Percentiles rank a stretch among this genome's conserved stretches.
Evolutionary conservation across 2,329 filamentous ascomycete species (phyloP).

Genomic region (Metarhizium anisopliae): DNA sequence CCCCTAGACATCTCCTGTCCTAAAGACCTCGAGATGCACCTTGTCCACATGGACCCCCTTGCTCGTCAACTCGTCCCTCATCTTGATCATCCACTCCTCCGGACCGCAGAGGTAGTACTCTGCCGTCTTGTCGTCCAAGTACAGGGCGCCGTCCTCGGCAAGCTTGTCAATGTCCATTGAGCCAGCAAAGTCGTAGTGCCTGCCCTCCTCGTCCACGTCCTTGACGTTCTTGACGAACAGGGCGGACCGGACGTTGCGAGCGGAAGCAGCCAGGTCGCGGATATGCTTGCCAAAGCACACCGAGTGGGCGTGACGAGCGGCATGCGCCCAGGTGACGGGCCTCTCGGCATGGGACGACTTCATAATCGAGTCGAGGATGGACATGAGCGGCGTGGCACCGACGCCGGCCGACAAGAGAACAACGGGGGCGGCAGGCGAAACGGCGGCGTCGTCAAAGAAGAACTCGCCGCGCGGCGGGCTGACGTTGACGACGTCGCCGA

Average conservation of each 20-base stretch:
- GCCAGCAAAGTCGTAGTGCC: slow-evolving; percentile 48
- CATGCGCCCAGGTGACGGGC: slow-evolving; percentile 56
- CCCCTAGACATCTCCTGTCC: slow-evolving; percentile 34
- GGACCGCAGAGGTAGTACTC: slow-evolving; percentile 66
- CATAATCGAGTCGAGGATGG: slow-evolving; percentile 51
- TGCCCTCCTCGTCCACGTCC: slow-evolving; percentile 32
- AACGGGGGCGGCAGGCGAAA: slow-evolving; percentile 40
- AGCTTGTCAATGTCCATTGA: slow-evolving; percentile 46
- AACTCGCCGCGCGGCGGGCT: slow-evolving; percentile 53
- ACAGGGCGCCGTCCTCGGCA: slow-evolving; percentile 39
- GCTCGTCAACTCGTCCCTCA: slow-evolving; percentile 37
- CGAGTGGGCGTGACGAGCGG: slow-evolving; percentile 37
- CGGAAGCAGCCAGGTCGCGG: slow-evolving; percentile 25
- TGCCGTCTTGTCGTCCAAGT: slow-evolving; percentile 39
- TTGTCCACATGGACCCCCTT: slow-evolving; percentile 44
- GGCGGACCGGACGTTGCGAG: slow-evolving; percentile 17
- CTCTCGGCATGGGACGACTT: slow-evolving; percentile 21
- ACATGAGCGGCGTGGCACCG: slow-evolving; percentile 56
- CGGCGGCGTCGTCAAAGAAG: slow-evolving; percentile 41
- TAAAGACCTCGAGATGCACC: slow-evolving; percentile 57
- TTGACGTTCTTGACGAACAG: slow-evolving; percentile 46
- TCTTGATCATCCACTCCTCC: slow-evolving; percentile 54
- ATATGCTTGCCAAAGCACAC: slow-evolving; percentile 49
- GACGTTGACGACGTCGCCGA: slow-evolving; percentile 44
- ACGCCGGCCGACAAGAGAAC: slow-evolving; percentile 62